Conservation (phyloP, 768 basidiomycete species). For the Russula compacta region DNA sequence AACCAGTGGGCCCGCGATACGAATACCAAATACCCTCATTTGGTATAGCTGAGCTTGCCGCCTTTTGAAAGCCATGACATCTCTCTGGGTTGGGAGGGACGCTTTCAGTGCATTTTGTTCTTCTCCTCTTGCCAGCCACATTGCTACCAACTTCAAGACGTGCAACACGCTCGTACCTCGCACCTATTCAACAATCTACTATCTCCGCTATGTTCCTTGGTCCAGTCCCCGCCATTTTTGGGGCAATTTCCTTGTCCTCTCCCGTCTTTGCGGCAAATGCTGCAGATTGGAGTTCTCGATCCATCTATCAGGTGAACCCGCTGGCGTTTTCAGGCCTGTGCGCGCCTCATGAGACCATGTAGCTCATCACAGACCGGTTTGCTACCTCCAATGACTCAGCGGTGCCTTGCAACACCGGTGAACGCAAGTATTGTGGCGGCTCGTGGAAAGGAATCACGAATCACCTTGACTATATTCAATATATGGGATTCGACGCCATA, state of each 20-base stretch:
- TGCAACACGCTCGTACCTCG: neutral
- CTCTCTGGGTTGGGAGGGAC: neutral
- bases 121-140: neutral
- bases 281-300: constrained; percentile 41
- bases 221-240: neutral
- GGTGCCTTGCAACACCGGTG: constrained; percentile 36
- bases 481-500: constrained; percentile 52
- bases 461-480: constrained; percentile 54
- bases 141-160: neutral
- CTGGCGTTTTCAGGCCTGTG: neutral
- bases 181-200: neutral
- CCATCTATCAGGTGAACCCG: constrained; percentile 43
- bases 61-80: neutral
- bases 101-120: neutral
- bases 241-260: neutral
- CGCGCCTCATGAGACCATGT: neutral
- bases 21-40: constrained; percentile 9
- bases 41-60: neutral
- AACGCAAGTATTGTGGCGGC: constrained; percentile 48
- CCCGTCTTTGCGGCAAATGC: constrained; percentile 33
- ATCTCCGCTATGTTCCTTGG: neutral
- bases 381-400: constrained; percentile 37
- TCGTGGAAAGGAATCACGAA: constrained; percentile 43
- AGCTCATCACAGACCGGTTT: constrained; percentile 54
- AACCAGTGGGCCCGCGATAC: neutral